Base-by-base conservation (phyloP, 2,329 filamentous ascomycete species). In the Fusarium musae region DNA sequence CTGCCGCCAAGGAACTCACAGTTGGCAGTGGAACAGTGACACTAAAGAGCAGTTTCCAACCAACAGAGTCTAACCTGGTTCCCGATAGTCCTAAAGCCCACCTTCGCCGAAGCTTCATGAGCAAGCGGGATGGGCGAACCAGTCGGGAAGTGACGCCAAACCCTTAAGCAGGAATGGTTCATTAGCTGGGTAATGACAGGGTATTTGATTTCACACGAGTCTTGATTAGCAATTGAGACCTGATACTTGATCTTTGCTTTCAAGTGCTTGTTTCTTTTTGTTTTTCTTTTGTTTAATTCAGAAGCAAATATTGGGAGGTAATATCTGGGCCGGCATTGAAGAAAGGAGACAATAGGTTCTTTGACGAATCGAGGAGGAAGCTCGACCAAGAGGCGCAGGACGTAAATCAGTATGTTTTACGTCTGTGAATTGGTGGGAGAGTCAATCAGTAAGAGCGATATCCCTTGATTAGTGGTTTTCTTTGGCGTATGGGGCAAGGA, bases 21-120 rank as follows among this genome's bases (percentile, higher is more conserved):
- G 91, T 95, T 32, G 96, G 96, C 17, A 86, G 84, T 40, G 95
- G 94, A 30, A 88, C 84, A 3, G 92, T 98, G 2, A 86, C 90
- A 1, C 81, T 98, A 52, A 92, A 91, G 84, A 96, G 92, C 79
- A 89, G 85, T 60, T 98, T 97, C 78, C 84, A 85, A 32, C 83
- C 83, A 13, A 83, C 85, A 2, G 91, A 90, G 60, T 73, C 80
- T 37, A 82, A 77, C 32, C 77, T 79, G 77, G 82, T 73, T 69
- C 82, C 84, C 2, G 84, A 85, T 39, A 88, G 85, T 73, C 87
- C 87, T 23, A 85, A 83, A 69, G 78, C 84, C 6, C 79, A 82
- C 32, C 77, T 88, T 58, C 84, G 89, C 56, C 85, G 86, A 69
- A 88, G 87, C 78, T 88, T 91, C 78, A 77, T 91, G 72, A 84